Conservation (phyloP, 495 filamentous ascomycete species). For the Tuber brumale region DNA sequence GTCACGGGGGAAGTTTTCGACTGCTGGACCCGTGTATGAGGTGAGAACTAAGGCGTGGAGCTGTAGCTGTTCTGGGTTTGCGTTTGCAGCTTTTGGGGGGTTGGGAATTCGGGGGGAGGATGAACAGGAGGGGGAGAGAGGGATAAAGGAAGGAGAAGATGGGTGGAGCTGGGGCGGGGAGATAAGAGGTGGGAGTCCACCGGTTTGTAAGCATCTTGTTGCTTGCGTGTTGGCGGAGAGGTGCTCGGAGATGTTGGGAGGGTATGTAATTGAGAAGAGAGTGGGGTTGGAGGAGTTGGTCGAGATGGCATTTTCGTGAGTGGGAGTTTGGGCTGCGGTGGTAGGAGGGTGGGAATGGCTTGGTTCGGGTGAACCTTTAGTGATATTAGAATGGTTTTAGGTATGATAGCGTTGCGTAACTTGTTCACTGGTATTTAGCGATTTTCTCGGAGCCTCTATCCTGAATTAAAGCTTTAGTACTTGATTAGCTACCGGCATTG, state of each 20-base stretch:
- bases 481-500: neutral
- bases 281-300: conserved; percentile 64
- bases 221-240: conserved; percentile 72
- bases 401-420: neutral
- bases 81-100: conserved; percentile 4
- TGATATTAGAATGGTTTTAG: neutral
- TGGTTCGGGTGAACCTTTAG: neutral
- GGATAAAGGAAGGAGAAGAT: neutral
- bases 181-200: conserved; percentile 46
- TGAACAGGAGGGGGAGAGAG: neutral
- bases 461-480: neutral
- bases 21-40: neutral
- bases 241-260: conserved; percentile 53
- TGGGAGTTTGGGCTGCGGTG: neutral
- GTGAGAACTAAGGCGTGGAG: conserved; percentile 11
- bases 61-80: conserved; percentile 8
- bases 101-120: neutral
- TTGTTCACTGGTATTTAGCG: neutral
- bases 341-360: neutral
- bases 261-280: conserved; percentile 50
- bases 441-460: neutral
- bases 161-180: conserved; percentile 51
- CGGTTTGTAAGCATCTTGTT: conserved; percentile 83
- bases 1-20: neutral
- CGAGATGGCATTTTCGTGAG: conserved; percentile 50